phyloP scores from a whole-genome alignment of 768 basidiomycete species.

The Mrakia frigida region DNA sequence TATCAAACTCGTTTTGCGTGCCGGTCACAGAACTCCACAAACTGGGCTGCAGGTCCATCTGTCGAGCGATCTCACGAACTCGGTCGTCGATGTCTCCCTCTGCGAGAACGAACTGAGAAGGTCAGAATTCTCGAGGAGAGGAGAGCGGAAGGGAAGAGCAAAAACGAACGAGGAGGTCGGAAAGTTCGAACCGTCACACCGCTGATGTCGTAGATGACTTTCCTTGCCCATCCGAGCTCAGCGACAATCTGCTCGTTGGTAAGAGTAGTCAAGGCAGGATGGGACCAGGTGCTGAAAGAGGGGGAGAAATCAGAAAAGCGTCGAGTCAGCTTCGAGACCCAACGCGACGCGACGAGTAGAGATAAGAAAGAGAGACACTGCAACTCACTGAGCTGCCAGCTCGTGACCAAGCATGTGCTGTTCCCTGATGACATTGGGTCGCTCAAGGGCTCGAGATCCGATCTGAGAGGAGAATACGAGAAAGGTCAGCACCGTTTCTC shows the following conservation, averaged over 20 bases:
- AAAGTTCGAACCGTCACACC: slow-evolving; percentile 65
- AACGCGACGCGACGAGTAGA: not conserved
- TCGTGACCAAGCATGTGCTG: slow-evolving; percentile 78
- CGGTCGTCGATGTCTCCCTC: slow-evolving; percentile 60
- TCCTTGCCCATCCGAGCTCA: slow-evolving; percentile 79
- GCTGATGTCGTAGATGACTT: slow-evolving; percentile 73
- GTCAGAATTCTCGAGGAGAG: too few relatives aligned
- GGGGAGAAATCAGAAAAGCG: slow-evolving; percentile 60
- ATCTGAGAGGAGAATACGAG: slow-evolving; percentile 43
- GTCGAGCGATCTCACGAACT: slow-evolving; percentile 72
- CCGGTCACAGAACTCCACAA: slow-evolving; percentile 53
- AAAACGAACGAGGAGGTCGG: slow-evolving; percentile 52
- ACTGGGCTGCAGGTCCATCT: slow-evolving; percentile 78
- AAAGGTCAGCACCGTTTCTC: not conserved
- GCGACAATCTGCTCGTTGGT: slow-evolving; percentile 78
- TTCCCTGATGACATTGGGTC: slow-evolving; percentile 62
- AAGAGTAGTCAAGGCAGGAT: slow-evolving; percentile 55
- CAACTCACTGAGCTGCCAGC: slow-evolving; percentile 49
- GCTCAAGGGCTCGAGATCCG: slow-evolving; percentile 52
- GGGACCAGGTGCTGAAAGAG: slow-evolving; percentile 62
- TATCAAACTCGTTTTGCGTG: slow-evolving; percentile 49
- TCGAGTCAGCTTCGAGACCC: too few relatives aligned
- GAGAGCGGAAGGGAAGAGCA: not conserved
- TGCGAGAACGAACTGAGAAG: slow-evolving; percentile 18
- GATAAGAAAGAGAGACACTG: not conserved